These are phyloP conservation scores for Eucalyptus cloeziana DNA, from an alignment of 345 rosid species.

Conservation along the genomic window DNA sequence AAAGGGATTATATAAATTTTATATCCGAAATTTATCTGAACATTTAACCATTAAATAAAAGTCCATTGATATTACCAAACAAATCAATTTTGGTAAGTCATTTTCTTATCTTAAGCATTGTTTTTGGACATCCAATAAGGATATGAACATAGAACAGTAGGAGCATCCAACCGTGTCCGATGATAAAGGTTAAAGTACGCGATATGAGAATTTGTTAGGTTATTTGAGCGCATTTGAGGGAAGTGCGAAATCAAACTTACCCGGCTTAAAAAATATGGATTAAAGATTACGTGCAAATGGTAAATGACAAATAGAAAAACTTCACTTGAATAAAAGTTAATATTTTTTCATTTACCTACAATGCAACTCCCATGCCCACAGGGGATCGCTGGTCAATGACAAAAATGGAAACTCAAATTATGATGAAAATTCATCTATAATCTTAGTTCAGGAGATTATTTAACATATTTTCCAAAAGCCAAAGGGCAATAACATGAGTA, in stretches of 20 bases:
- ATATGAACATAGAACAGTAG: background rate
- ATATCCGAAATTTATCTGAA: too few species aligned
- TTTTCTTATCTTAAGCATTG: too few species aligned
- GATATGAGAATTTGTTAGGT: background rate
- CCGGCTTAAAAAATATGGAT: background rate
- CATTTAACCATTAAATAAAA: too few species aligned
- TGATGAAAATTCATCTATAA: background rate
- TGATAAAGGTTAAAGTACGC: too few species aligned
- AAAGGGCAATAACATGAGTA: background rate
- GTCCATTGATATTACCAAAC: too few species aligned
- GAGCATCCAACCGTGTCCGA: background rate
- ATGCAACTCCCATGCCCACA: background rate
- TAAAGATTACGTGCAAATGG: background rate
- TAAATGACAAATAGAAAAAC: background rate
- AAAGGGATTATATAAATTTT: too few species aligned
- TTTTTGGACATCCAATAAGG: background rate
- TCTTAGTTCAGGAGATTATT: background rate
- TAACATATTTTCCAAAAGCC: background rate
- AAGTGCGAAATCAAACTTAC: background rate
- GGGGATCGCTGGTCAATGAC: background rate
- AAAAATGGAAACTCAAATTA: too few species aligned
- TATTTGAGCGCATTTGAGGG: background rate
- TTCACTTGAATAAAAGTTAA: background rate
- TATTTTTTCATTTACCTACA: background rate
- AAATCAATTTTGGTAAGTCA: too few species aligned